Percentiles rank a stretch among this genome's conserved stretches.
These are phyloP conservation scores for Epichloe aotearoae DNA, from an alignment of 2,329 filamentous ascomycete species.

Conservation along the genomic window DNA sequence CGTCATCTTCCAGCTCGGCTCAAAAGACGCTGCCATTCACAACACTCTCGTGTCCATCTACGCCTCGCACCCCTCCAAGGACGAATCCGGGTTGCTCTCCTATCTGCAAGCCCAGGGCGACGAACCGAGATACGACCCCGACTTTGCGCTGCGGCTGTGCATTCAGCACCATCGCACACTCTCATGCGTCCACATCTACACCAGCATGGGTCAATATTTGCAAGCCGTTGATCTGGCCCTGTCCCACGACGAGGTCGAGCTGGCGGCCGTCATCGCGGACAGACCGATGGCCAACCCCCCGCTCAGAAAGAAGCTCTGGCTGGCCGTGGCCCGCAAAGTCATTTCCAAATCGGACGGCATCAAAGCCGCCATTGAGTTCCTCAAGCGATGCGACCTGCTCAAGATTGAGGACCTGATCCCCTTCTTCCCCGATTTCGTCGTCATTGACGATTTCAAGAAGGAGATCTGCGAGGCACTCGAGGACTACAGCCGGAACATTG, in stretches of 20 bases:
- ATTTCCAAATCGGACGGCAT: slow-evolving; percentile 79
- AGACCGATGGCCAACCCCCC: slow-evolving; percentile 64
- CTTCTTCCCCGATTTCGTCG: slow-evolving; percentile 96
- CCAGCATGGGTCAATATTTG: slow-evolving; percentile 85
- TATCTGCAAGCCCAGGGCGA: slow-evolving; percentile 87
- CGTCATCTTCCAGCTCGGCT: slow-evolving; percentile 74
- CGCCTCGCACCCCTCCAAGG: slow-evolving; percentile 68
- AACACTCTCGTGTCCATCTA: slow-evolving; percentile 96
- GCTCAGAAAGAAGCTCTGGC: slow-evolving; percentile 87
- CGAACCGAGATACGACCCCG: slow-evolving; percentile 79
- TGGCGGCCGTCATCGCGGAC: slow-evolving; percentile 82
- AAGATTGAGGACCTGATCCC: slow-evolving; percentile 95
- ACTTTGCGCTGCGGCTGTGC: slow-evolving; percentile 90
- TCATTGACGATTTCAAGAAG: slow-evolving; percentile 98
- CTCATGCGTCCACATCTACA: slow-evolving; percentile 95
- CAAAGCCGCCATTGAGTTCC: slow-evolving; percentile 84
- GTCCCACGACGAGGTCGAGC: slow-evolving; percentile 77
- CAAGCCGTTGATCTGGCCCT: slow-evolving; percentile 88
- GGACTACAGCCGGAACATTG: slow-evolving; percentile 85
- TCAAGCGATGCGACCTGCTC: slow-evolving; percentile 80
- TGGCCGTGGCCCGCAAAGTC: slow-evolving; percentile 87
- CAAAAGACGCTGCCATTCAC: slow-evolving; percentile 76
- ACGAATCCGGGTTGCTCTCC: slow-evolving; percentile 72
- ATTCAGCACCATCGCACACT: slow-evolving; percentile 89
- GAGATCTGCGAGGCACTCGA: slow-evolving; percentile 92